Evolutionary conservation across 768 basidiomycete genomes (phyloP), one percentile per base, ranked within the genome.

Genomic region (Mrakia gelida): DNA sequence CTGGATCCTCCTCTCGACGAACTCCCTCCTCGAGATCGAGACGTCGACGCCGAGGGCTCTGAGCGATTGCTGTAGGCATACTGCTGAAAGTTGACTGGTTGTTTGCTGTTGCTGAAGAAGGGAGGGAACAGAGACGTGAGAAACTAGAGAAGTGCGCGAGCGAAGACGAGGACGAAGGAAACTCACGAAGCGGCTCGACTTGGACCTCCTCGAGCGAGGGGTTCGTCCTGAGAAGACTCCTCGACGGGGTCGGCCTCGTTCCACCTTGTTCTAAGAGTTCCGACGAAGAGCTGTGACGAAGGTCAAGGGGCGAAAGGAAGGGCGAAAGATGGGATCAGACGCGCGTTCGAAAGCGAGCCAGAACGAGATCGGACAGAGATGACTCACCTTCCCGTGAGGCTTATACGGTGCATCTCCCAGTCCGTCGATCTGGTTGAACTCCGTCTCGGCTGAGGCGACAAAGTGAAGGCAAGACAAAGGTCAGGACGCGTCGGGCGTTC

Each of bases 1-100:
- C 67, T 68, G 23, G 34, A 68, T 34, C 67, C 67, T 32, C 67
- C 67, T 68, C 67, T 3, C 38, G 68, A 71, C 68, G 68, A 71
- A 10, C 9, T n/a, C 15, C 41, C 34, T 41, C 41, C 34, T 41
- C 38, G 41, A 45, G 68, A 71, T 18, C 38, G 13, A 11, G 68
- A 45, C 1, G 34, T 30, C 7, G 38, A 30, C 11, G 38, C 10
- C 6, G 38, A n/a, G 18, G 41, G 10, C 7, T 28, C 45, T 1
- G 30, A 15, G 7, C 18, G 2, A 43, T 26, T n/a, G 30, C 10
- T 21, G 45, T 71, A 71, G 7, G 45, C 41, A 43, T 26, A 71
- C 68, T 71, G 38, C n/a, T 71, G 68, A 23, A 71, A 38, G 38
- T 71, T 30, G 38, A 43, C 16, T 26, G 5, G 65, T 7, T 34